phyloP scores from a whole-genome alignment of 768 basidiomycete species.

The Boletus reticuloceps region DNA sequence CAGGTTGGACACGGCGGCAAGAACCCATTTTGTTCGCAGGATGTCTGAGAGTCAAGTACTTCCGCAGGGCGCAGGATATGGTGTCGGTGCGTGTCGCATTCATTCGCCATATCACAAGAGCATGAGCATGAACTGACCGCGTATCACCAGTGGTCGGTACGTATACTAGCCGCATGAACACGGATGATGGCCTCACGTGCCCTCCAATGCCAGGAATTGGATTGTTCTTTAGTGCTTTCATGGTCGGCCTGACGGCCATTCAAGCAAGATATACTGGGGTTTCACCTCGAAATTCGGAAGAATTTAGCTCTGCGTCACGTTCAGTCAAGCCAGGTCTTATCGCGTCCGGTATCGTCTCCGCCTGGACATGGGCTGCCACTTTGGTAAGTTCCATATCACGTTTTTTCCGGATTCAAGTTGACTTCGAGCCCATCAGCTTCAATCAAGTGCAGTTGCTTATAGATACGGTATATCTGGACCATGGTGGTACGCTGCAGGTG shows the following conservation, averaged over 20 bases:
- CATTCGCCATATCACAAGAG: background rate
- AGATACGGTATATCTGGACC: constrained; percentile 83
- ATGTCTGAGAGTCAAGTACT: constrained; percentile 42
- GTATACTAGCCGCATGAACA: constrained; percentile 2
- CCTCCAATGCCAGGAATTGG: constrained; percentile 61
- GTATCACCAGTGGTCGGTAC: constrained; percentile 47
- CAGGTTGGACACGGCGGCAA: background rate
- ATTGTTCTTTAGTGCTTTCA: constrained; percentile 81
- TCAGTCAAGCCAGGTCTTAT: constrained; percentile 90
- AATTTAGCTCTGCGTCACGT: constrained; percentile 79
- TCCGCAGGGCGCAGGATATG: constrained; percentile 84
- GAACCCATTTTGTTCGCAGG: background rate
- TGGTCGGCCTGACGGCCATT: constrained; percentile 73
- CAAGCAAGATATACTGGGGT: constrained; percentile 84
- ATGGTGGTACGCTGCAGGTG: constrained; percentile 93
- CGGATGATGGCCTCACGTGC: background rate
- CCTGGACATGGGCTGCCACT: constrained; percentile 91
- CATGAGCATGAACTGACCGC: background rate
- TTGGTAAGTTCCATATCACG: constrained; percentile 38
- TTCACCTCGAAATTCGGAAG: constrained; percentile 77
- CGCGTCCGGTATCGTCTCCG: constrained; percentile 88
- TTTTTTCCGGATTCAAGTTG: background rate
- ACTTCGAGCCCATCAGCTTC: constrained; percentile 43
- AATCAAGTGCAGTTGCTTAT: constrained; percentile 83
- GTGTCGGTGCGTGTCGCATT: constrained; percentile 54